phyloP scores from a whole-genome alignment of 257 asterid genomes.

The Schizonepeta tenuifolia region DNA sequence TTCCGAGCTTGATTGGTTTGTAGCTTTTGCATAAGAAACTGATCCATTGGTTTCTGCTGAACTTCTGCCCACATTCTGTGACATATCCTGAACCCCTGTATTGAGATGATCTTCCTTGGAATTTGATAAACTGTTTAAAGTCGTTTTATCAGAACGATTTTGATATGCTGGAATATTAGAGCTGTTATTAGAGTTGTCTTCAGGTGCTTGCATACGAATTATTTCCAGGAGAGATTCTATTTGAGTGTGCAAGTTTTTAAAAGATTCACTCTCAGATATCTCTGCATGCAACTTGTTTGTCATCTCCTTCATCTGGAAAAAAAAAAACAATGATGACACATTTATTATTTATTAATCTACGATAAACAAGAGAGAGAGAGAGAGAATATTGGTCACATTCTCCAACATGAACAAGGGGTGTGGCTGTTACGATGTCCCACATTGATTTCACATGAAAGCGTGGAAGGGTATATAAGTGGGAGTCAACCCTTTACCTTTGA shows the following conservation, averaged over 20 bases:
- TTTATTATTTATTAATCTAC: constrained; percentile 11
- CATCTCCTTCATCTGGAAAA: constrained; percentile 68
- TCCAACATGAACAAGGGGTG: neutral
- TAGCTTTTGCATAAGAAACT: constrained; percentile 37
- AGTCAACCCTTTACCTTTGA: too few relatives aligned
- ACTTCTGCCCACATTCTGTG: constrained; percentile 37
- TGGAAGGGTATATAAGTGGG: too few relatives aligned
- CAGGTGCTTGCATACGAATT: constrained; percentile 43
- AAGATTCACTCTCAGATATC: constrained; percentile 54
- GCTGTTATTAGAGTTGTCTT: constrained; percentile 34
- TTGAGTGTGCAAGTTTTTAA: constrained; percentile 52
- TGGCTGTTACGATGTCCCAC: too few relatives aligned
- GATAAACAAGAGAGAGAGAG: neutral
- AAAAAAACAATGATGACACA: constrained; percentile 21
- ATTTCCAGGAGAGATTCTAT: constrained; percentile 57
- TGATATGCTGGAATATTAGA: constrained; percentile 37
- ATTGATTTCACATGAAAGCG: too few relatives aligned
- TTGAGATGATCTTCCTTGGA: constrained; percentile 26
- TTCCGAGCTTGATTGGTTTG: constrained; percentile 38
- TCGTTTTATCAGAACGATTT: constrained; percentile 26
- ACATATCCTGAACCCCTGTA: constrained; percentile 25
- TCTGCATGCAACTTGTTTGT: constrained; percentile 70
- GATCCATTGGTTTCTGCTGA: constrained; percentile 42
- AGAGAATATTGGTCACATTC: constrained; percentile 4
- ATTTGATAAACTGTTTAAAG: constrained; percentile 2